Evolutionary conservation across 257 asterid genomes (phyloP).

Genomic region (Solanum megistacrolobum): DNA sequence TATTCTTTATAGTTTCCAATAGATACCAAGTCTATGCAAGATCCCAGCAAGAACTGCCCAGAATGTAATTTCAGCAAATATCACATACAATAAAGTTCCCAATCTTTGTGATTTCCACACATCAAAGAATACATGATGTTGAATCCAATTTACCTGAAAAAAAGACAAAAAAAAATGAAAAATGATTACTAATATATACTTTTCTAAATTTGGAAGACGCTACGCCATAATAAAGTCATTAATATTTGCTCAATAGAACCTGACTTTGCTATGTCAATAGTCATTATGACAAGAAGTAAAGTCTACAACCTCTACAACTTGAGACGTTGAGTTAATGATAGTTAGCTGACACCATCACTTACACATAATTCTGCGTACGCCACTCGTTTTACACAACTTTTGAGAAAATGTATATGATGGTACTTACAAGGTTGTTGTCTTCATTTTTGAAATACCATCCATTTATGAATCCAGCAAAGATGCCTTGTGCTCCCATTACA

Average conservation of each 20-base stretch:
- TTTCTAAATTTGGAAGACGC: neutral
- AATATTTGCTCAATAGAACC: neutral
- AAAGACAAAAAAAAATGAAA: neutral
- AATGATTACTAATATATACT: neutral
- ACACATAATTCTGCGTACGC: neutral
- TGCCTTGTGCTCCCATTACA: slow-evolving; percentile 86
- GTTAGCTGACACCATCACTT: neutral
- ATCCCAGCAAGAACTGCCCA: slow-evolving; percentile 74
- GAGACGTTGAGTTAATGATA: neutral
- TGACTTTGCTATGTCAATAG: neutral
- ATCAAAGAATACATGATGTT: slow-evolving; percentile 46
- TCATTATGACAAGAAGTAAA: neutral
- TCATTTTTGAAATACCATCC: slow-evolving; percentile 67
- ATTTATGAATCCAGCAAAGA: slow-evolving; percentile 60
- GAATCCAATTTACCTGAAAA: slow-evolving; percentile 77
- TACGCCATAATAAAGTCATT: neutral
- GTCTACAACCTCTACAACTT: neutral
- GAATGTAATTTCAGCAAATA: slow-evolving; percentile 79
- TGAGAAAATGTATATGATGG: neutral
- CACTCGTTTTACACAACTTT: neutral
- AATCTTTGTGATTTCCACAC: slow-evolving; percentile 78
- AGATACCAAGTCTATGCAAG: slow-evolving; percentile 53
- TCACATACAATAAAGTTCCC: slow-evolving; percentile 62
- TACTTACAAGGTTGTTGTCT: slow-evolving; percentile 51
- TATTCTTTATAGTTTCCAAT: slow-evolving; percentile 53